Conservation (phyloP, 2,329 filamentous ascomycete genomes). For the Pezicula carpinea region DNA sequence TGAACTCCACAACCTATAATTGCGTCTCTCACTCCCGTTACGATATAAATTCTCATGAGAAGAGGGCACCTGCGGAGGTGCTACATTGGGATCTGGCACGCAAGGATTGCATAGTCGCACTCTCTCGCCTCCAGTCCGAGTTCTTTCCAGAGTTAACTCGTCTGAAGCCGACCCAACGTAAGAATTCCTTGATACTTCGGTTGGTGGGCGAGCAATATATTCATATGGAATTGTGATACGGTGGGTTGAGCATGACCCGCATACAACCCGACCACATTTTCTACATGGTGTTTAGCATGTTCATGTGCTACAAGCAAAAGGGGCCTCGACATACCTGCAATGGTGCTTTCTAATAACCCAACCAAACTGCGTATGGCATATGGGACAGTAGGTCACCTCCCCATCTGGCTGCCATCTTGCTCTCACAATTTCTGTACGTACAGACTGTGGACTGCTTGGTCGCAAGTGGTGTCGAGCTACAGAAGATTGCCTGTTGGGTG, state of each 20-base stretch:
- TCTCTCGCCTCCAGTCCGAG: conserved; percentile 58
- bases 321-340: conserved; percentile 58
- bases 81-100: conserved; percentile 63
- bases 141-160: conserved; percentile 6
- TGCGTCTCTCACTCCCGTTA: conserved; percentile 4
- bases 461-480: too few relatives aligned
- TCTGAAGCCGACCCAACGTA: neutral
- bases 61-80: conserved; percentile 38
- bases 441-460: too few relatives aligned
- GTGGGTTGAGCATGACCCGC: conserved; percentile 84
- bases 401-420: conserved; percentile 86
- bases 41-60: conserved; percentile 5
- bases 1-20: conserved; percentile 17
- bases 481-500: too few relatives aligned
- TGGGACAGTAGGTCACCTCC: conserved; percentile 78
- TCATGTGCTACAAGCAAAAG: neutral
- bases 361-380: conserved; percentile 72
- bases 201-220: conserved; percentile 79
- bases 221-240: conserved; percentile 91
- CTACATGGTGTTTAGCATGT: conserved; percentile 33
- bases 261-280: conserved; percentile 92
- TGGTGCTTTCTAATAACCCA: conserved; percentile 87
- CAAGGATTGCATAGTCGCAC: conserved; percentile 70
- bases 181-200: conserved; percentile 8
- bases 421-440: conserved; percentile 44